Percentiles rank a stretch among this genome's conserved stretches.
Evolutionary conservation across 108 stramenopile genomes (phyloP).

Genomic region (Tribonema minus): DNA sequence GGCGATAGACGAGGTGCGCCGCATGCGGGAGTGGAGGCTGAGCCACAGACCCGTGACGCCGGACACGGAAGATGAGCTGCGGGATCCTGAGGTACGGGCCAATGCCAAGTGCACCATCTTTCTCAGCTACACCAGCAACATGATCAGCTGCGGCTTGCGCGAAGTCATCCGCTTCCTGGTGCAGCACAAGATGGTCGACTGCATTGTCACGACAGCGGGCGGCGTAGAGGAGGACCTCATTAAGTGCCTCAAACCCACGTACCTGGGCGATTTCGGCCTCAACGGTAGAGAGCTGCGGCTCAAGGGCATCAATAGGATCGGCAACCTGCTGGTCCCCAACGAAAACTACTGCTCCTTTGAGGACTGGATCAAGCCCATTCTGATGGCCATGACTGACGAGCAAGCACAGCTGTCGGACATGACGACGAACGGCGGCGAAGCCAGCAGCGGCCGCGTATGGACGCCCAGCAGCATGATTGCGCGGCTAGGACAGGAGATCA

Average conservation of each 20-base stretch:
- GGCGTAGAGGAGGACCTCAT: constrained; percentile 99
- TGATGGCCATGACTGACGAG: constrained; percentile 92
- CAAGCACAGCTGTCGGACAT: constrained; percentile 46
- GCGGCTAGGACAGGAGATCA: constrained; percentile 86
- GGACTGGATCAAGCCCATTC: constrained; percentile 90
- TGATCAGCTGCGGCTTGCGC: constrained; percentile 94
- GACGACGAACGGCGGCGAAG: background rate
- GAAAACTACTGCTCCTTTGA: constrained; percentile 97
- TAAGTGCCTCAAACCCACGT: constrained; percentile 95
- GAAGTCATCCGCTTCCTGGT: constrained; percentile 88
- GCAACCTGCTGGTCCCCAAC: constrained; percentile 92
- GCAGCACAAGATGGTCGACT: constrained; percentile 92
- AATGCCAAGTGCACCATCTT: constrained; percentile 84
- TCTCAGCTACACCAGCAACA: constrained; percentile 92
- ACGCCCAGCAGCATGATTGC: constrained; percentile 91
- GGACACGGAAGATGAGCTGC: constrained; percentile 70
- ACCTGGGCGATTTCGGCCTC: constrained; percentile 88
- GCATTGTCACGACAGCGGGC: constrained; percentile 93
- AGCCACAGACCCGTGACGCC: constrained; percentile 69
- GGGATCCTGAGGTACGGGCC: constrained; percentile 53
- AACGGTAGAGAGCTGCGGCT: constrained; percentile 54
- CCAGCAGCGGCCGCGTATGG: constrained; percentile 66
- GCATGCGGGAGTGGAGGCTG: constrained; percentile 91
- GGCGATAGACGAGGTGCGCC: constrained; percentile 84
- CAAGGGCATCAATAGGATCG: constrained; percentile 90